Percentiles rank a stretch among this genome's conserved stretches.
phyloP scores from a whole-genome alignment of 176 grass and related monocot genomes.

The Aegilops umbellulata region DNA sequence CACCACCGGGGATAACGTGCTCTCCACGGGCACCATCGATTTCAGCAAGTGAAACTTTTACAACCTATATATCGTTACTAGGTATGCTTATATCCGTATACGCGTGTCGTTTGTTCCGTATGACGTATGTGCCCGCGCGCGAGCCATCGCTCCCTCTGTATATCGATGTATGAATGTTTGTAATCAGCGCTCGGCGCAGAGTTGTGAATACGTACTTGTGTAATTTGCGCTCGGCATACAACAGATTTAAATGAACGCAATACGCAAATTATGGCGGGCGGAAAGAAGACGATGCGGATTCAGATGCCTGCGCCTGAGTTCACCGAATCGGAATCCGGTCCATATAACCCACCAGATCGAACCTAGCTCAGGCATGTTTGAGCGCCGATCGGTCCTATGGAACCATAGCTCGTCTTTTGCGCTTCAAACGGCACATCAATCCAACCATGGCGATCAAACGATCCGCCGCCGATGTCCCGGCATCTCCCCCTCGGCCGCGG shows the following conservation, averaged over 20 bases:
- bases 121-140: not conserved
- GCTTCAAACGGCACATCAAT: no score
- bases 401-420: no score
- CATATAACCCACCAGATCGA: no score
- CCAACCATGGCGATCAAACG: no score
- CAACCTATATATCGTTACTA: not conserved
- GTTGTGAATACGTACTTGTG: not conserved
- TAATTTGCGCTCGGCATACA: not conserved
- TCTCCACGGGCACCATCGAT: slow-evolving; percentile 57
- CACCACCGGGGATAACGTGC: slow-evolving; percentile 65
- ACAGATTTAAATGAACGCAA: not conserved
- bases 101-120: not conserved
- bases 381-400: no score
- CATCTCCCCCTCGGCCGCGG: no score
- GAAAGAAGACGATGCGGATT: no score
- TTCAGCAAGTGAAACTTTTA: slow-evolving; percentile 51
- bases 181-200: not conserved
- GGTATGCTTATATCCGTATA: not conserved
- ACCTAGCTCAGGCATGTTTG: no score
- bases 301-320: no score
- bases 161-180: not conserved
- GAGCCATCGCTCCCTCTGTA: no score
- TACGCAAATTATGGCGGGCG: not conserved
- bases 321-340: no score
- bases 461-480: no score